Evolutionary conservation across 1,284 basidiomycete species (phyloP).

Genomic region (Megacollybia platyphylla): DNA sequence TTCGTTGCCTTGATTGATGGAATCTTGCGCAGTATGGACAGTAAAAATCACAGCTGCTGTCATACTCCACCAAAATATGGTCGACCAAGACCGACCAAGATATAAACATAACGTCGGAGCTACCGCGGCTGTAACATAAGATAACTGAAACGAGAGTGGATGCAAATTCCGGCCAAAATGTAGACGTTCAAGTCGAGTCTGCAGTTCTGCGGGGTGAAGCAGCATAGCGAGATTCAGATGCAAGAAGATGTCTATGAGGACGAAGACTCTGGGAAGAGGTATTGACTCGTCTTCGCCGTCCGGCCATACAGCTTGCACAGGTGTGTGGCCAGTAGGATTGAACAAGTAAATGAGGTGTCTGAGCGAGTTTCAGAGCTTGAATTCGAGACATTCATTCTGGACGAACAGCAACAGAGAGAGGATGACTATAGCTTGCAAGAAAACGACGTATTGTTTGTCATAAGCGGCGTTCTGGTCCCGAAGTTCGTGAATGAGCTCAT

Average conservation of each 20-base stretch:
- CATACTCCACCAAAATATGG: constrained; percentile 37
- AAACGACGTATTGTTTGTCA: constrained; percentile 21
- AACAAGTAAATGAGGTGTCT: constrained; percentile 31
- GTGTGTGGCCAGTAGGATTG: constrained; percentile 24
- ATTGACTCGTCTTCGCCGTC: constrained; percentile 14
- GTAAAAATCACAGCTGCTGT: constrained; percentile 26
- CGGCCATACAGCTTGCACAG: constrained; percentile 29
- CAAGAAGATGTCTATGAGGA: constrained; percentile 28
- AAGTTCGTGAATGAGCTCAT: constrained; percentile 30
- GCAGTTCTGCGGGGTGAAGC: constrained; percentile 14
- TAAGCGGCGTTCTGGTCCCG: constrained; percentile 23
- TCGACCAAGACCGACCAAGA: constrained; percentile 33
- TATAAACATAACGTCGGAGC: constrained; percentile 34
- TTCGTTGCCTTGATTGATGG: constrained; percentile 28
- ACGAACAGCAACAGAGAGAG: constrained; percentile 34
- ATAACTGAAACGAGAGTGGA: constrained; percentile 27
- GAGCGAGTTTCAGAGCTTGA: constrained; percentile 1
- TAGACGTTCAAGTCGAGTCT: constrained; percentile 10
- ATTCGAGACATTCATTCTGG: neutral
- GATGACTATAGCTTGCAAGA: constrained; percentile 23
- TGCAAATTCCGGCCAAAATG: constrained; percentile 14
- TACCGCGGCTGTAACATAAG: constrained; percentile 30
- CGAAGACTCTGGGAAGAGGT: constrained; percentile 25
- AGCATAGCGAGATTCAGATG: constrained; percentile 34
- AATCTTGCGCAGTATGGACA: constrained; percentile 27